Evolutionary conservation across 2,329 filamentous ascomycete genomes (phyloP).

Genomic region (Aaosphaeria arxii): DNA sequence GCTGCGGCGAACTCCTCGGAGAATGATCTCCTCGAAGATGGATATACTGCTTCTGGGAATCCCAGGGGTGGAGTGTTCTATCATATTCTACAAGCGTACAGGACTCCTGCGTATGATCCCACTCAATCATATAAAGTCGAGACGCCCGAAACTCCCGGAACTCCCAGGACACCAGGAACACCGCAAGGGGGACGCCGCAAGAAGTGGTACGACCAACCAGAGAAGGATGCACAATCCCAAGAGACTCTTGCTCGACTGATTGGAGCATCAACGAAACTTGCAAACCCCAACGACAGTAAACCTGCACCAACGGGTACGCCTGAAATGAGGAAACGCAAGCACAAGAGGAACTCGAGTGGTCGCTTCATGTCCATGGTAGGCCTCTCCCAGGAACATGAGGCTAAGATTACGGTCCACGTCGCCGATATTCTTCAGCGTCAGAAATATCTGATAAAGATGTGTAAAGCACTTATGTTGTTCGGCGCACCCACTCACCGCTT

Average conservation of each 20-base stretch:
- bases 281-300: constrained; percentile 22
- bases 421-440: constrained; percentile 73
- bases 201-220: constrained; percentile 28
- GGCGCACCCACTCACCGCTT: constrained; percentile 88
- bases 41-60: constrained; percentile 18
- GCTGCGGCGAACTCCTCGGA: background rate
- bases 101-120: constrained; percentile 12
- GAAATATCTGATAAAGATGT: constrained; percentile 80
- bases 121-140: constrained; percentile 11
- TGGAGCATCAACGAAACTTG: constrained; percentile 25
- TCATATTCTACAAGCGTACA: constrained; percentile 30
- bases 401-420: constrained; percentile 58
- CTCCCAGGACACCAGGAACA: background rate
- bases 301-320: background rate
- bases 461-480: constrained; percentile 80
- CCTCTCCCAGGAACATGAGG: constrained; percentile 46
- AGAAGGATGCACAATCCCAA: constrained; percentile 21
- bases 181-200: background rate
- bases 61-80: constrained; percentile 28
- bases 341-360: constrained; percentile 19
- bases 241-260: constrained; percentile 29
- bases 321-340: constrained; percentile 8
- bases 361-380: constrained; percentile 24
- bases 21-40: background rate
- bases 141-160: background rate